Base-by-base conservation (phyloP, 1,284 basidiomycete species). In the Rhodotorula glutinis region DNA sequence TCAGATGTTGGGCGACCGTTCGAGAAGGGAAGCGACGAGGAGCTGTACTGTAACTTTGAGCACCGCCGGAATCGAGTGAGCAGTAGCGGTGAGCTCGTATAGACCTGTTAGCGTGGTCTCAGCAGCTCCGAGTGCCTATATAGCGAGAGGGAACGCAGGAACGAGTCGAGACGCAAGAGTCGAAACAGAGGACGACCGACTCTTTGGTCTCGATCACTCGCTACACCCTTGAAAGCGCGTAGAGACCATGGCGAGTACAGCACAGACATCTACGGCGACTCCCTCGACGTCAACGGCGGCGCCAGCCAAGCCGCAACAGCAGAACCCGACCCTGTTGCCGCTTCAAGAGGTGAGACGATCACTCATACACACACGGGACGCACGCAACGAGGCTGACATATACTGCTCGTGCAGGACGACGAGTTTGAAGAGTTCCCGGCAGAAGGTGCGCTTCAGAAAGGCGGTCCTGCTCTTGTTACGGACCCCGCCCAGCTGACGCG, bases 351-450 rank as follows among this genome's bases (percentile, higher is more conserved):
- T 66, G n/a, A n/a, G n/a, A n/a, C n/a, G n/a, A n/a, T n/a, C n/a
- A n/a, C n/a, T n/a, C n/a, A n/a, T n/a, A n/a, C n/a, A n/a, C n/a
- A n/a, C n/a, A n/a, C n/a, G n/a, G n/a, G n/a, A n/a, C n/a, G n/a
- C n/a, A n/a, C n/a, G n/a, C 23, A 9, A 14, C 4, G 14, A 9
- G 21, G n/a, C 57, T 58, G 57, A 58, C n/a, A n/a, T n/a, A n/a
- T n/a, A n/a, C n/a, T n/a, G n/a, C n/a, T n/a, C n/a, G n/a, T n/a
- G n/a, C 47, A 76, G 63, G 75, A 76, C 69, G 75, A 76, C 68
- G 75, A 76, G 66, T 76, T 76, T 46, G 75, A 76, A 56, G 75
- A 75, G 64, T 74, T 75, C 62, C 69, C 73, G 29, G 72, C 63
- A 29, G 72, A 74, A 55, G 75, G 75, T 74, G 27, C 49, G 67